Evolutionary conservation across 345 rosid genomes (phyloP).

Genomic region (Anastatica hierochuntica): DNA sequence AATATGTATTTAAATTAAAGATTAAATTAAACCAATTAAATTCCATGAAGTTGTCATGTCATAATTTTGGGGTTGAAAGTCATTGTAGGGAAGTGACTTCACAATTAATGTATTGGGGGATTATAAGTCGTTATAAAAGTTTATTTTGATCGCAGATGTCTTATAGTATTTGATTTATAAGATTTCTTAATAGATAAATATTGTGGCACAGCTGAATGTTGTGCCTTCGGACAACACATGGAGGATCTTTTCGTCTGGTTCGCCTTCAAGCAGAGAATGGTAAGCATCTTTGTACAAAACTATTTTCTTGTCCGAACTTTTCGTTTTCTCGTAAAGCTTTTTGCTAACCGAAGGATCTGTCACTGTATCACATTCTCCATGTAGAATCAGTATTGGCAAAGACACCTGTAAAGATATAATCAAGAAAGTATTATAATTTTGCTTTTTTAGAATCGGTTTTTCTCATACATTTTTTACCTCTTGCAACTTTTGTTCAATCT

Average conservation of each 20-base stretch:
- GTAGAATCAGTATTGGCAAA: conserved; percentile 68
- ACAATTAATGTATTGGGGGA: too few relatives aligned
- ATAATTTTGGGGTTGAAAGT: too few relatives aligned
- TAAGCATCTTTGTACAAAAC: conserved; percentile 50
- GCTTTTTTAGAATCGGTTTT: background rate
- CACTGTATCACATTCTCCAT: conserved; percentile 73
- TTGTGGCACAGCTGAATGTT: too few relatives aligned
- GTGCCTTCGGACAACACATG: conserved; percentile 60
- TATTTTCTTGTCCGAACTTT: conserved; percentile 64
- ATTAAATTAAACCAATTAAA: too few relatives aligned
- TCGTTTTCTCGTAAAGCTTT: conserved; percentile 67
- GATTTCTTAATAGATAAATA: too few relatives aligned
- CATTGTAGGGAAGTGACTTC: too few relatives aligned
- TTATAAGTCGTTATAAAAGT: too few relatives aligned
- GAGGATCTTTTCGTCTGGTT: conserved; percentile 71
- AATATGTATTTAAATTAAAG: too few relatives aligned
- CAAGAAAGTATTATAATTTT: background rate
- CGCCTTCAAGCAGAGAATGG: conserved; percentile 84
- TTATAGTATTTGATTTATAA: too few relatives aligned
- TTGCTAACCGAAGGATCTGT: conserved; percentile 92
- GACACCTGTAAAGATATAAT: conserved; percentile 40
- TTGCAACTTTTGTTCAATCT: conserved; percentile 53
- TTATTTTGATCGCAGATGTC: too few relatives aligned
- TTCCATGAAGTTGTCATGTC: too few relatives aligned
- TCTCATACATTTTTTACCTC: conserved; percentile 31